These are phyloP conservation scores for Solanum verrucosum DNA, from an alignment of 257 asterid genomes.

Conservation along the genomic window DNA sequence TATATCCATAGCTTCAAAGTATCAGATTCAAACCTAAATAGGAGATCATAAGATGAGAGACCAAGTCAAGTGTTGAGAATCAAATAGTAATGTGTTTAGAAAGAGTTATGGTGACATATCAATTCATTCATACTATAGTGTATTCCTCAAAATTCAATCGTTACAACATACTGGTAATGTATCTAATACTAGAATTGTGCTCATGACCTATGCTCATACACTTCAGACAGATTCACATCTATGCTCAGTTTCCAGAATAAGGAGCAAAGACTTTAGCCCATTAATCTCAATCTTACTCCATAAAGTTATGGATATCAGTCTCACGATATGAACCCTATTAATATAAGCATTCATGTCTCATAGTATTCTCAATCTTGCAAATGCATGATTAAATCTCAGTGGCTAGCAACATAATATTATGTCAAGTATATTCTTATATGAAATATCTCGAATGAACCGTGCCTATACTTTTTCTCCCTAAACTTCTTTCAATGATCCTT, in stretches of 20 bases:
- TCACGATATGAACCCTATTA: background rate
- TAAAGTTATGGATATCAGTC: background rate
- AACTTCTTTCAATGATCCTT: background rate
- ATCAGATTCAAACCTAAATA: too few relatives aligned
- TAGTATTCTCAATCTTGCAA: background rate
- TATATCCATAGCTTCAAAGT: background rate
- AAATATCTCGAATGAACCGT: background rate
- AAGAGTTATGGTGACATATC: background rate
- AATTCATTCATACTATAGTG: background rate
- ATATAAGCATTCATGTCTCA: background rate
- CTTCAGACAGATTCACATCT: background rate
- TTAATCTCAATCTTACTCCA: background rate
- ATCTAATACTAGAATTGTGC: background rate
- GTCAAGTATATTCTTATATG: too few relatives aligned
- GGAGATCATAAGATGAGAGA: background rate
- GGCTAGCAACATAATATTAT: background rate
- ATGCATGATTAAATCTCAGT: background rate
- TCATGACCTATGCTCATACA: background rate
- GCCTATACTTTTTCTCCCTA: background rate
- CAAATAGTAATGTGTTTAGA: background rate
- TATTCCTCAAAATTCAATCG: background rate
- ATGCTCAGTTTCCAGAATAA: too few relatives aligned
- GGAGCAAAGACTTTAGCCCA: too few relatives aligned
- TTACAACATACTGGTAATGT: too few relatives aligned
- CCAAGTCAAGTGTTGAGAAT: background rate